Percentiles rank a stretch among this genome's conserved stretches.
These are phyloP conservation scores for Epichloe baconii DNA, from an alignment of 2,329 filamentous ascomycete genomes.

Conservation along the genomic window DNA sequence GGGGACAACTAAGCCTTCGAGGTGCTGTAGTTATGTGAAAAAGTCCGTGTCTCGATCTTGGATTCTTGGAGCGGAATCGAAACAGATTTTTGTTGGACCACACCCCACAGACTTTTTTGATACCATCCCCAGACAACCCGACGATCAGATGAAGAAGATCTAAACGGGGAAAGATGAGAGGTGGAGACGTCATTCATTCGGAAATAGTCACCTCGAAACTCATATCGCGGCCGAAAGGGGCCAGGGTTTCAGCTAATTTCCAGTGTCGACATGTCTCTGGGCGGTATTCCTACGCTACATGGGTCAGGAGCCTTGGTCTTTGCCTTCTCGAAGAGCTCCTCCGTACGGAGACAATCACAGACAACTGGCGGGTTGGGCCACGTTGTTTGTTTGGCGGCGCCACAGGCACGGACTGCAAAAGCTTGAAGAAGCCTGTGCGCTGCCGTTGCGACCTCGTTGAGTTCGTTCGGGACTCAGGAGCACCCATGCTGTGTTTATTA, in stretches of 20 bases:
- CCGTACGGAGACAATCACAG: no score
- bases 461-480: no score
- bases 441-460: background rate
- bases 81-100: background rate
- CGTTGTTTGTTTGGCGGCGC: background rate
- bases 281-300: no score
- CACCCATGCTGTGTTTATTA: no score
- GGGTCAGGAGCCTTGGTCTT: no score
- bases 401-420: background rate
- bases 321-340: no score
- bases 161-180: background rate
- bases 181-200: background rate
- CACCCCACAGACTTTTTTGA: background rate
- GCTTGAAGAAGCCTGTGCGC: background rate
- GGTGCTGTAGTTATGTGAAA: no score
- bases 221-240: background rate
- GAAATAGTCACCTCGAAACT: background rate
- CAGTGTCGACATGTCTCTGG: background rate
- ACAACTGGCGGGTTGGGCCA: background rate
- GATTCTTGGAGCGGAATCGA: background rate
- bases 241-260: background rate
- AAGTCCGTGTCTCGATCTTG: background rate
- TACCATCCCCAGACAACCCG: background rate
- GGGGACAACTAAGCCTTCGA: no score
- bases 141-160: background rate